Evolutionary conservation across 2,329 filamentous ascomycete genomes (phyloP).

Genomic region (Ustulina deusta): DNA sequence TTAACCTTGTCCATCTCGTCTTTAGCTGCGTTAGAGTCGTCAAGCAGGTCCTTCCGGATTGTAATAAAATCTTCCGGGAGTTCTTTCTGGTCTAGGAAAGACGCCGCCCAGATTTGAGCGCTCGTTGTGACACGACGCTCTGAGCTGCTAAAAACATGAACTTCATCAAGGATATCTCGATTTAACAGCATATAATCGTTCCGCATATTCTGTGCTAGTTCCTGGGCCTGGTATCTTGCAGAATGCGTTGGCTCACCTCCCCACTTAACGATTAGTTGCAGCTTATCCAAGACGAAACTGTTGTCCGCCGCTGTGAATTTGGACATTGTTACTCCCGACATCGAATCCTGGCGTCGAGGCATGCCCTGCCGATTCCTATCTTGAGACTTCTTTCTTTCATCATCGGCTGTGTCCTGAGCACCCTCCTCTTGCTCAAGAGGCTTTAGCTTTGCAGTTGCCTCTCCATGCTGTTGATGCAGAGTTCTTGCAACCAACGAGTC

Average conservation of each 20-base stretch:
- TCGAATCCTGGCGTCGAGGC: slow-evolving; percentile 80
- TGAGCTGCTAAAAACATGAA: slow-evolving; percentile 94
- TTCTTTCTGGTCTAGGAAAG: slow-evolving; percentile 89
- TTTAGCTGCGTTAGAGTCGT: slow-evolving; percentile 98
- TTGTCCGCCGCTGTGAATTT: slow-evolving; percentile 94
- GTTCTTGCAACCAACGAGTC: slow-evolving; percentile 47
- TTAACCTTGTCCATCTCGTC: slow-evolving; percentile 99
- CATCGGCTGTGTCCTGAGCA: slow-evolving; percentile 37
- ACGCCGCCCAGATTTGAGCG: slow-evolving; percentile 93
- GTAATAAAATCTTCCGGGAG: slow-evolving; percentile 87
- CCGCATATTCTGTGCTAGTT: slow-evolving; percentile 94
- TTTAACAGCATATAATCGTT: slow-evolving; percentile 96
- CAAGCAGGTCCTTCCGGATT: slow-evolving; percentile 91
- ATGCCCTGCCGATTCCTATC: slow-evolving; percentile 54
- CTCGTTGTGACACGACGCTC: slow-evolving; percentile 95
- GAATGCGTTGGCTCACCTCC: slow-evolving; percentile 98
- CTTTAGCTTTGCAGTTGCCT: slow-evolving; percentile 41
- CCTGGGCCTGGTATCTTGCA: slow-evolving; percentile 93
- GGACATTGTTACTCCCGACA: slow-evolving; percentile 91
- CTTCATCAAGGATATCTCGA: slow-evolving; percentile 88
- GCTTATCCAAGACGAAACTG: slow-evolving; percentile 91
- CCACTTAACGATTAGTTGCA: slow-evolving; percentile 99
- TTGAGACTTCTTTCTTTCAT: slow-evolving; percentile 41
- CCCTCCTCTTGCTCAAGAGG: slow-evolving; percentile 33
- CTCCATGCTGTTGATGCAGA: slow-evolving; percentile 44